Evolutionary conservation across 2,329 filamentous ascomycete species (phyloP), one percentile per base, ranked within the genome.

Genomic region (Emergomyces pasteurianus): DNA sequence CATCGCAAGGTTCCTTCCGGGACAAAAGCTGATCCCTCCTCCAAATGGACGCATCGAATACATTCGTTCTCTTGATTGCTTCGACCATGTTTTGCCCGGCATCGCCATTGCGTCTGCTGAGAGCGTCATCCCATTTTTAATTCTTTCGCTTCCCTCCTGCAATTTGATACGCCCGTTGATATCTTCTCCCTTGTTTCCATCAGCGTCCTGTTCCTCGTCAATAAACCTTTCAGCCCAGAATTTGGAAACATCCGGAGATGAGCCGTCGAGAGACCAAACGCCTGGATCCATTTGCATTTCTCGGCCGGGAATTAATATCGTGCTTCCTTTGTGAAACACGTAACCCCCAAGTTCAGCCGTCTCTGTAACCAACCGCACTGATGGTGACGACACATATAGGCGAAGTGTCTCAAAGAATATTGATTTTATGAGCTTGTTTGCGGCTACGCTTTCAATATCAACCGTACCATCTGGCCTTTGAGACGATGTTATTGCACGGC

Each of bases 171-270:
- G 14, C 31, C 42, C 58, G 10, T 18, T 31, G 16, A 43, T 4
- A 3, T 58, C 43, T 5, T 7, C 46, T 18, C 55, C 31, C 28
- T 31, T 47, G 18, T 46, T 38, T 28, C 26, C 21, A 6, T 59
- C 49, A 21, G 26, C 49, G 6, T 56, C 49, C 12, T 31, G 36
- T 26, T 60, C 49, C n/a, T 23, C 10, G 7, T 60, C 58, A n/a
- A 64, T 53, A 28, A 64, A 64, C n/a, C 62, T 62, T 50, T 64
- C 58, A 2, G 43, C 40, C 58, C 56, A 61, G 14, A 62, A 64
- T 40, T 53, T 31, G 12, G 50, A 58, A 53, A 61, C 42, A 18
- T 43, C 43, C 28, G 21, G 42, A 40, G 40, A n/a, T 3, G 28
- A 21, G n/a, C 43, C 50, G n/a, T 55, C 36, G 5, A 50, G 16